These are phyloP conservation scores for Calocera cornea DNA, from an alignment of 768 basidiomycete genomes.

Conservation along the genomic window DNA sequence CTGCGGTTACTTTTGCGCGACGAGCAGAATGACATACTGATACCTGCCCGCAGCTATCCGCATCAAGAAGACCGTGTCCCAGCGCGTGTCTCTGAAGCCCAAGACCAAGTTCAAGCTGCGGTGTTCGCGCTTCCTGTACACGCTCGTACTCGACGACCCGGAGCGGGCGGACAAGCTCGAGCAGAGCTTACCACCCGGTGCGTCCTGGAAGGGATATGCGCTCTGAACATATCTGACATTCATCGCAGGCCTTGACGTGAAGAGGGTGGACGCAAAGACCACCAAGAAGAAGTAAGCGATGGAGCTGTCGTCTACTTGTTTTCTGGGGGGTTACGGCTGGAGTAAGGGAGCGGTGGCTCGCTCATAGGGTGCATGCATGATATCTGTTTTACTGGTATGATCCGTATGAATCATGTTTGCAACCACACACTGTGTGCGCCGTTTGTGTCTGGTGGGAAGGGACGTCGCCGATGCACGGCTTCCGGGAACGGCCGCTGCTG, in stretches of 20 bases:
- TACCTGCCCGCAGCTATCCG: conserved; percentile 56
- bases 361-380: neutral
- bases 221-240: neutral
- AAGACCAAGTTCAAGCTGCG: conserved; percentile 98
- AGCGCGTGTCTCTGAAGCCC: conserved; percentile 44
- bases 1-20: neutral
- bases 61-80: conserved; percentile 85
- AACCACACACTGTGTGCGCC: neutral
- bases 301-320: neutral
- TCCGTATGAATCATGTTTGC: conserved; percentile 1
- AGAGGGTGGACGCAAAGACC: conserved; percentile 52
- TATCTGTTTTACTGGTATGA: neutral
- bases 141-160: conserved; percentile 86
- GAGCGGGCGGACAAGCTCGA: conserved; percentile 98
- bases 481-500: neutral
- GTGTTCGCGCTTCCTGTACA: conserved; percentile 94
- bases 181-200: conserved; percentile 89
- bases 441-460: neutral
- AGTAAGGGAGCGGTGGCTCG: neutral
- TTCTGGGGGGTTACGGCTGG: neutral
- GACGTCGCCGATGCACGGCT: neutral
- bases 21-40: neutral
- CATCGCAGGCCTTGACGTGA: conserved; percentile 49
- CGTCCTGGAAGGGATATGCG: conserved; percentile 21
- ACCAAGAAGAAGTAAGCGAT: conserved; percentile 49